Base-by-base conservation (phyloP, 805 yeast genomes). In the Yamadazyma kitorensis region DNA sequence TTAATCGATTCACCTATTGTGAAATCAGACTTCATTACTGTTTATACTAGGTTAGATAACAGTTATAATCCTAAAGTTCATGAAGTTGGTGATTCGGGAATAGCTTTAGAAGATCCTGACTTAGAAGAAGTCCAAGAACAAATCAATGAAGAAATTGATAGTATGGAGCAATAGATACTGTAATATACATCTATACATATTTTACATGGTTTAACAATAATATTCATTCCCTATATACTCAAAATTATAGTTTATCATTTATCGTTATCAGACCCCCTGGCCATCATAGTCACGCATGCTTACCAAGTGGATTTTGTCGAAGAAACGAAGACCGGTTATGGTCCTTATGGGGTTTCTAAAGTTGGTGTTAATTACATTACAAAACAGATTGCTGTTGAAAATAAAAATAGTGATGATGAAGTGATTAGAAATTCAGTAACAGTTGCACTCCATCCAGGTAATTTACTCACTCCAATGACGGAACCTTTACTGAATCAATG, bases 251-350 rank as follows among this genome's bases (percentile, higher is more conserved):
- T 35, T 49, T 66, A 11, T 80, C 82, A 2, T 84, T 84, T 58
- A 80, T 80, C 0, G 78, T 79, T 1, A 74, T 84, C 26, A 64
- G 93, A 31, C 93, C 93, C 1, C 93, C 94, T 1, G 95, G 95
- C 3, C 95, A 86, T 52, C 95, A 86, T 56, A 80, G 87, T 16
- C 93, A 84, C 48, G 82, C 87, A 0, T 78, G 82, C 37, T 72
- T 77, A n/a, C 95, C 95, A 0, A 79, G 88, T 16, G 95, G 95
- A 3, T 86, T 86, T 52, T 86, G 95, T 54, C 57, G 86, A 29
- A 65, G 86, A 34, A 86, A 86, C n/a, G n/a, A n/a, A n/a, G n/a
- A n/a, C n/a, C n/a, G n/a, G n/a, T n/a, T n/a, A n/a, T n/a, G 10
- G 10, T 20, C 11, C 23, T 20, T 63, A 63, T 37, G 59, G 56